Conservation (phyloP, 305 asterid species). For the Fraxinus platypoda region DNA sequence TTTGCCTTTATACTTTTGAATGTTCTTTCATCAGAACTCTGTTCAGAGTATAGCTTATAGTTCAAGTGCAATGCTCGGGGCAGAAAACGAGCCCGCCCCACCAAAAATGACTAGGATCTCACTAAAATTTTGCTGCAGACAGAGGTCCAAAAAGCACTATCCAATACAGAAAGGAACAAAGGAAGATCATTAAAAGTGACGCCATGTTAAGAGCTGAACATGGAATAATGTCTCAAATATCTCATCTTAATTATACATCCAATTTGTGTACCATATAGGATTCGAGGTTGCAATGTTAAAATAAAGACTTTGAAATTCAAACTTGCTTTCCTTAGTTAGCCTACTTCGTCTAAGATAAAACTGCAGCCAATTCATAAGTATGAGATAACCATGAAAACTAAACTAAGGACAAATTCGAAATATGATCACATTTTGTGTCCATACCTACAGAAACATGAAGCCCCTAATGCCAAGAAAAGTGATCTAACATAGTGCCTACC, state of each 20-base stretch:
- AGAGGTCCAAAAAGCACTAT: not conserved
- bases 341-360: not conserved
- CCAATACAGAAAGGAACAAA: not conserved
- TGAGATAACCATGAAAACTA: not conserved
- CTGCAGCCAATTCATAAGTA: not conserved
- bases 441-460: not conserved
- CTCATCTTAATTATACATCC: not conserved
- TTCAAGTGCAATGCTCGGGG: not conserved
- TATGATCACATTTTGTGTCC: not conserved
- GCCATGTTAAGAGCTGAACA: not conserved
- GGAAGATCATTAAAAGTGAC: not conserved
- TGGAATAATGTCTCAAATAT: not conserved
- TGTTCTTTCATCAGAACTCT: not conserved
- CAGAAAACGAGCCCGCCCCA: not conserved
- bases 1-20: not conserved
- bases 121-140: not conserved
- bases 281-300: not conserved
- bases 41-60: not conserved
- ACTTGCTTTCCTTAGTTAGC: not conserved
- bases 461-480: not conserved
- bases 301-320: not conserved
- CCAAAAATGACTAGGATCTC: not conserved
- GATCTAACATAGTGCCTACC: not conserved
- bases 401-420: not conserved
- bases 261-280: not conserved